Base-by-base conservation (phyloP, 805 yeast species). In the Saccharomycopsis javanensis region DNA sequence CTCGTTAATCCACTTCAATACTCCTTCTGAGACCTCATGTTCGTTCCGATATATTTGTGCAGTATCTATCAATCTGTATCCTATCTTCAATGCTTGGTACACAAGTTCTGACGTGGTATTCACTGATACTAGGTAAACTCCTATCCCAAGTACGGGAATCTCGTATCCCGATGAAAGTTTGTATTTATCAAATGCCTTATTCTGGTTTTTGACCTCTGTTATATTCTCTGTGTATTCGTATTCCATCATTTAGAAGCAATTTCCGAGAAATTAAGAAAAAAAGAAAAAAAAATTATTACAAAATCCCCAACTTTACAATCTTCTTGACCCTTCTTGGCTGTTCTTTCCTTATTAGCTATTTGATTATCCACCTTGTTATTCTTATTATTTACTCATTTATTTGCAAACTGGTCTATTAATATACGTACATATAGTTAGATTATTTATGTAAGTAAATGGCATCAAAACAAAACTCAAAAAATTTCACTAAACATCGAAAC, bases 41-140 rank as follows among this genome's bases (percentile, higher is more conserved):
- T 60, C 62, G 38, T 60, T 60, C 37, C 60, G 33, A 37, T 60
- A 60, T 18, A 60, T 60, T 28, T 60, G 62, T 3, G 62, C 62
- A 16, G 59, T 60, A 30, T 60, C 62, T 3, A 60, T 46, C 28
- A 57, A 30, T 27, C 62, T 38, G 55, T 60, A 60, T 6, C 62
- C 62, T 15, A 52, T 60, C 27, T 55, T 55, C n/a, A 60, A 34
- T 18, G 62, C 62, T 23, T 45, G 38, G 55, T 55, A 57, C 2
- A 60, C 62, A 5, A 57, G 34, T 10, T 55, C 53, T n/a, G 55
- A 54, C 2, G 62, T 60, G 15, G 38, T 30, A 4, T 42, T 42
- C n/a, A 58, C 61, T 7, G 62, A 58, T 4, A 60, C 54, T 13
- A 60, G 35, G 23, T 60, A 60, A 7, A 57, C 57, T n/a, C 62